Percentiles rank a stretch among this genome's conserved stretches.
Conservation (phyloP, 2,329 filamentous ascomycete species). For the Paraphoma sp. region DNA sequence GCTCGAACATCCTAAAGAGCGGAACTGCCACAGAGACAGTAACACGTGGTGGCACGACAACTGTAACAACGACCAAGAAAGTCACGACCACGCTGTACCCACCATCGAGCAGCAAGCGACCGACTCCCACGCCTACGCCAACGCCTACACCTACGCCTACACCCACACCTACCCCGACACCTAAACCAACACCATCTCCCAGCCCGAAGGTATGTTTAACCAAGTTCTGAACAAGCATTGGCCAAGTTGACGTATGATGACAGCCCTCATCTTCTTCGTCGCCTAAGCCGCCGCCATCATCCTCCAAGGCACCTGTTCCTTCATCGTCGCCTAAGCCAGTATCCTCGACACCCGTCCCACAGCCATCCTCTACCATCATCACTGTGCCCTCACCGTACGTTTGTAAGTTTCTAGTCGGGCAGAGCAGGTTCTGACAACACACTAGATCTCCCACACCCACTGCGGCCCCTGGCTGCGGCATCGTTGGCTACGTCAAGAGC, state of each 20-base stretch:
- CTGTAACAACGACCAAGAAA: slow-evolving; percentile 29
- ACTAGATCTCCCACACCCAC: slow-evolving; percentile 22
- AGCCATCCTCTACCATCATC: slow-evolving; percentile 18
- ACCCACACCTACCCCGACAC: slow-evolving; percentile 13
- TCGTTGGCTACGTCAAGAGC: slow-evolving; percentile 40
- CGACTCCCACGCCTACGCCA: slow-evolving; percentile 12
- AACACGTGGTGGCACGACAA: slow-evolving; percentile 24
- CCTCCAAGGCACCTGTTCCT: not conserved
- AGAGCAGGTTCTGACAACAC: slow-evolving; percentile 2
- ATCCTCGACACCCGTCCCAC: slow-evolving; percentile 7
- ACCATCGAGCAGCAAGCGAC: slow-evolving; percentile 5
- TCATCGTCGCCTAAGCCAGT: slow-evolving; percentile 13
- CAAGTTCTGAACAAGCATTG: not conserved
- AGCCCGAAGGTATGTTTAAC: not conserved
- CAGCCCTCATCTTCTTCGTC: not conserved
- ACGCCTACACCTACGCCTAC: slow-evolving; percentile 21
- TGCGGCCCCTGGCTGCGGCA: slow-evolving; percentile 26
- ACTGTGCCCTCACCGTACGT: slow-evolving; percentile 34
- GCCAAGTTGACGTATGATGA: not conserved
- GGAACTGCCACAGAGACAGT: slow-evolving; percentile 34
- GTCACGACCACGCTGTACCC: slow-evolving; percentile 32
- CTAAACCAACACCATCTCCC: slow-evolving; percentile 2
- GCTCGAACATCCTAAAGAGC: slow-evolving; percentile 34
- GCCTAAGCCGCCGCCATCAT: slow-evolving; percentile 5
- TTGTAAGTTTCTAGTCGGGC: not conserved